These are phyloP conservation scores for Aeschynomene evenia DNA, from an alignment of 306 rosid species.

Conservation along the genomic window DNA sequence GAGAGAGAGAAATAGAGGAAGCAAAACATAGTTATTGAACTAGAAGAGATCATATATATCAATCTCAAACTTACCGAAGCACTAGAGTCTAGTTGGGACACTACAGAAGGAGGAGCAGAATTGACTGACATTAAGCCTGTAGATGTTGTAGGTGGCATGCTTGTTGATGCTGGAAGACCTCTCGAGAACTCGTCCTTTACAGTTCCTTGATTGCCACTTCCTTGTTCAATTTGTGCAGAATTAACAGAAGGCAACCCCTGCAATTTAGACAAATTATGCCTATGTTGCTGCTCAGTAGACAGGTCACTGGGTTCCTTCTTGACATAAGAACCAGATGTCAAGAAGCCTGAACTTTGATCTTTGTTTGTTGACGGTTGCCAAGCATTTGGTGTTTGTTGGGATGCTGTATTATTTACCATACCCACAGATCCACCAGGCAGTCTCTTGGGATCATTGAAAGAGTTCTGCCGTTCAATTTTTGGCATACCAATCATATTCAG, in stretches of 20 bases:
- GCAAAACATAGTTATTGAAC: background rate
- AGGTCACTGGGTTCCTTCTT: constrained; percentile 70
- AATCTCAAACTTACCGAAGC: constrained; percentile 42
- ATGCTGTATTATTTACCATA: constrained; percentile 48
- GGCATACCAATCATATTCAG: constrained; percentile 41
- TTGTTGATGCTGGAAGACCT: constrained; percentile 54
- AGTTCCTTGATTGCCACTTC: constrained; percentile 52
- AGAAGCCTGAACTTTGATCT: constrained; percentile 54
- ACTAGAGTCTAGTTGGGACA: constrained; percentile 48
- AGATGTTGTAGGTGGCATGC: constrained; percentile 48
- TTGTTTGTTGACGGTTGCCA: constrained; percentile 63
- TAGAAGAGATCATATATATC: constrained; percentile 2
- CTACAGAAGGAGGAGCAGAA: constrained; percentile 49
- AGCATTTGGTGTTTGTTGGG: constrained; percentile 57
- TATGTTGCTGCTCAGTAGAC: constrained; percentile 69
- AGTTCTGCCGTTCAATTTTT: constrained; percentile 58
- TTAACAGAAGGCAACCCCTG: constrained; percentile 64
- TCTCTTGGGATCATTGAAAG: constrained; percentile 62
- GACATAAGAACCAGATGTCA: constrained; percentile 52
- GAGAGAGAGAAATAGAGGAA: background rate
- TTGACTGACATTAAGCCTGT: constrained; percentile 46
- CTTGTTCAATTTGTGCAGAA: constrained; percentile 59
- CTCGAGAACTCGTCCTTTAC: constrained; percentile 65
- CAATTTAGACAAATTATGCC: constrained; percentile 46
- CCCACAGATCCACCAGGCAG: constrained; percentile 65